These are phyloP conservation scores for Atkinsonella texensis DNA, from an alignment of 2,329 filamentous ascomycete genomes.

Conservation along the genomic window DNA sequence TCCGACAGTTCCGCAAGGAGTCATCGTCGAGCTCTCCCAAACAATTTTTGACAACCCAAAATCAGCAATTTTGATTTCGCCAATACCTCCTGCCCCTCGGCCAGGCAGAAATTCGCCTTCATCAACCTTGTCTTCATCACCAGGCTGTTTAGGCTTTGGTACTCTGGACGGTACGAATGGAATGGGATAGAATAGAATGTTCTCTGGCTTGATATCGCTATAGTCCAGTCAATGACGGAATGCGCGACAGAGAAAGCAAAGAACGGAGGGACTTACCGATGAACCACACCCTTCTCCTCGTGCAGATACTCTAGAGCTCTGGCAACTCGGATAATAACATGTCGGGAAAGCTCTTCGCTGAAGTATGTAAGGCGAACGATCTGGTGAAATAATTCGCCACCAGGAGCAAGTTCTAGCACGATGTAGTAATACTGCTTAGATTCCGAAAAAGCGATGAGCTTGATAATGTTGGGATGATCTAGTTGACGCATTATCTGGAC, in stretches of 20 bases:
- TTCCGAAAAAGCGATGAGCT: slow-evolving; percentile 86
- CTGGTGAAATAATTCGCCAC: slow-evolving; percentile 95
- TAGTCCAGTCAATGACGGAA: background rate
- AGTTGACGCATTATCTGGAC: slow-evolving; percentile 97
- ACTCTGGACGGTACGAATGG: slow-evolving; percentile 69
- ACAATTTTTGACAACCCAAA: slow-evolving; percentile 97
- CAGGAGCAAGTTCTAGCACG: slow-evolving; percentile 84
- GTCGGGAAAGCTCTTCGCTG: slow-evolving; percentile 86
- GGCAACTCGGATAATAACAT: slow-evolving; percentile 93
- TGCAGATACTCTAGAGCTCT: slow-evolving; percentile 88
- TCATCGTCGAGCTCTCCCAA: slow-evolving; percentile 98
- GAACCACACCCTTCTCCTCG: slow-evolving; percentile 88
- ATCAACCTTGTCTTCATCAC: slow-evolving; percentile 94
- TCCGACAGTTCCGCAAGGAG: slow-evolving; percentile 94
- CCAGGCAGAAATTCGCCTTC: slow-evolving; percentile 87
- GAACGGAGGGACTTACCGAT: slow-evolving; percentile 51
- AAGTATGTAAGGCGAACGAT: slow-evolving; percentile 98
- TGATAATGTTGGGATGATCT: slow-evolving; percentile 92
- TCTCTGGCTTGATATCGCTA: slow-evolving; percentile 97
- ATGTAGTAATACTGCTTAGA: slow-evolving; percentile 96
- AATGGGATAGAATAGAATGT: slow-evolving; percentile 82
- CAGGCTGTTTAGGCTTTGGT: slow-evolving; percentile 69
- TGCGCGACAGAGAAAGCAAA: no score
- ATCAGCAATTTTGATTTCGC: slow-evolving; percentile 92
- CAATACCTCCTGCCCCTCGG: slow-evolving; percentile 78